phyloP scores from a whole-genome alignment of 768 basidiomycete species.

The Trametes cingulata region DNA sequence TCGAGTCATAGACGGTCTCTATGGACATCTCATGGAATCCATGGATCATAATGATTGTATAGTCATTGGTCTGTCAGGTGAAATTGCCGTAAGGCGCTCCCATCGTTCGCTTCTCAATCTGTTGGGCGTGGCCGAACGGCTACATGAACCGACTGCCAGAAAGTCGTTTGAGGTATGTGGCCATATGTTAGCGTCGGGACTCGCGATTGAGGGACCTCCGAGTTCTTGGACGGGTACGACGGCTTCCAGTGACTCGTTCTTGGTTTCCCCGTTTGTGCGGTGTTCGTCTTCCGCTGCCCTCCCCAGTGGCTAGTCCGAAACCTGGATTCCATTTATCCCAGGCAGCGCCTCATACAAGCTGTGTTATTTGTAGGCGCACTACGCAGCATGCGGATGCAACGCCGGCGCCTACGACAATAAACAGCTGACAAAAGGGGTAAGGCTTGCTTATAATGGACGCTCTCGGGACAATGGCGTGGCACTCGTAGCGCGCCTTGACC shows the following conservation, averaged over 20 bases:
- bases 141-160: too few species aligned
- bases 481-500: conserved; percentile 4
- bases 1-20: neutral
- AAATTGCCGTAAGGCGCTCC: neutral
- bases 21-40: neutral
- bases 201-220: too few species aligned
- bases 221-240: too few species aligned
- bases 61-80: neutral
- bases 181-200: too few species aligned
- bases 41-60: neutral
- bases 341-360: conserved; percentile 10
- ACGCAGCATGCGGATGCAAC: conserved; percentile 6
- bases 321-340: neutral
- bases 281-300: neutral
- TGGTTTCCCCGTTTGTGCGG: too few species aligned
- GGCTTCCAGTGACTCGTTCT: too few species aligned
- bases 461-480: conserved; percentile 11
- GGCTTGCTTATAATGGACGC: conserved; percentile 9
- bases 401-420: conserved; percentile 19
- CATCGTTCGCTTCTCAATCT: neutral
- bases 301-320: neutral
- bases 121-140: too few species aligned
- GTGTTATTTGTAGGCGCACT: conserved; percentile 7
- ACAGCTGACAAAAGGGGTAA: conserved; percentile 14
- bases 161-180: too few species aligned